Percentiles rank a stretch among this genome's conserved stretches.
These are phyloP conservation scores for Selenicereus undatus DNA, from an alignment of 148 eudicot species.

Conservation along the genomic window DNA sequence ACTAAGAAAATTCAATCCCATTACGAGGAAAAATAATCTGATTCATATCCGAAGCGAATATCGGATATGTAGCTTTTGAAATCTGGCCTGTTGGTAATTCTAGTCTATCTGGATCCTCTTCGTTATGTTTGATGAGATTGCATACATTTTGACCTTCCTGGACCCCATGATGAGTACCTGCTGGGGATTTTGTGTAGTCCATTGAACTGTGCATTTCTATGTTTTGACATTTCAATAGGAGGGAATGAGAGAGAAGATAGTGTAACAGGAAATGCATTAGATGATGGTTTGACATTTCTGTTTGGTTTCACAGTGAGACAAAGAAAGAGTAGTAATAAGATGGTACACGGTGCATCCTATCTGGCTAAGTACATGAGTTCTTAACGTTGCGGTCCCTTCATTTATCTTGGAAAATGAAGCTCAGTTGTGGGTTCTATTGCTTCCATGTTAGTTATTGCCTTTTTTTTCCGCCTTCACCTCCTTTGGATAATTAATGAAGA, in stretches of 20 bases:
- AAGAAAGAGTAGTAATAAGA: background rate
- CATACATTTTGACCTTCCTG: background rate
- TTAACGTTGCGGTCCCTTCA: background rate
- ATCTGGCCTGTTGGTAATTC: background rate
- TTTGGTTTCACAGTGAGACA: background rate
- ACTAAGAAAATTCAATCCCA: background rate
- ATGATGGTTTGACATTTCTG: background rate
- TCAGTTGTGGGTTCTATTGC: background rate
- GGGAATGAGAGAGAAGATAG: background rate
- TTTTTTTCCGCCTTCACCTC: background rate
- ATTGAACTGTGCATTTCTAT: background rate
- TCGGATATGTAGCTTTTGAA: background rate
- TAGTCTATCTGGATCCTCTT: background rate
- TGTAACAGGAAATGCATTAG: background rate
- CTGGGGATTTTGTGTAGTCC: background rate
- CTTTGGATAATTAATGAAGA: too few species aligned
- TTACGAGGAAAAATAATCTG: background rate
- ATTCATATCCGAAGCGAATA: background rate
- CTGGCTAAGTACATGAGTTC: background rate
- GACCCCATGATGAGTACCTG: background rate
- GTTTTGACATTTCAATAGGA: background rate
- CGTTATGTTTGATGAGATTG: background rate
- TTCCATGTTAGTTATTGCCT: background rate
- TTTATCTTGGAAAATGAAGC: background rate
- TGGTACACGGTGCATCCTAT: background rate